phyloP scores from a whole-genome alignment of 2,329 filamentous ascomycete species.

The Biscogniauxia sp. region DNA sequence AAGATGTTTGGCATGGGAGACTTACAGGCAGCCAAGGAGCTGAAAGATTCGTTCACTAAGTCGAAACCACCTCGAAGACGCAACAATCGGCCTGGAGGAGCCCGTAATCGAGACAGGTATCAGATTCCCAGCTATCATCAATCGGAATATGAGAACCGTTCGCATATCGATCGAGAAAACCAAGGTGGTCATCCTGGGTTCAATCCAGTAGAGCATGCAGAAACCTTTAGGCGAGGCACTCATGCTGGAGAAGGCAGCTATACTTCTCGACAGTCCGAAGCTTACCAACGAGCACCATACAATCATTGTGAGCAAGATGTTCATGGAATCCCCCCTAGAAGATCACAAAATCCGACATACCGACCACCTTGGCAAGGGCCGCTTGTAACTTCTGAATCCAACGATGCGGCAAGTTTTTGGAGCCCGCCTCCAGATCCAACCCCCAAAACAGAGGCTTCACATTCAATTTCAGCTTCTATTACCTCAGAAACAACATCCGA shows the following conservation, averaged over 20 bases:
- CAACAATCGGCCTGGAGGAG: neutral
- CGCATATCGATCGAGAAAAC: no score
- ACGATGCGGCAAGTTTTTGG: no score
- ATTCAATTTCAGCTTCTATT: no score
- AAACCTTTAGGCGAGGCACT: neutral
- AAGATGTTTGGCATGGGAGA: conserved; percentile 13
- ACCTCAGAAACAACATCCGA: neutral
- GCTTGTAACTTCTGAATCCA: no score
- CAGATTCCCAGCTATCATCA: neutral
- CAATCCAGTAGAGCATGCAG: neutral
- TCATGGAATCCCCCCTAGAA: neutral
- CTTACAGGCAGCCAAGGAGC: conserved; percentile 11
- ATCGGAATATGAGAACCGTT: no score
- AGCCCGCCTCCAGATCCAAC: no score
- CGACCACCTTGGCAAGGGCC: no score
- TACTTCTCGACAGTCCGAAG: neutral
- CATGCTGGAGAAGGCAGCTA: no score
- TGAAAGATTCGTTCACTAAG: conserved; percentile 7
- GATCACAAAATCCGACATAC: no score
- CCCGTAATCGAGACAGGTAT: neutral
- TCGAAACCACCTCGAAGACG: neutral
- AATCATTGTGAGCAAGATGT: no score
- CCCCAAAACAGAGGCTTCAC: no score
- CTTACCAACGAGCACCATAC: no score
- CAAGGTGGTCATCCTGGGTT: neutral